phyloP scores from a whole-genome alignment of 2,329 filamentous ascomycete genomes.

The Cordyceps cicadae region DNA sequence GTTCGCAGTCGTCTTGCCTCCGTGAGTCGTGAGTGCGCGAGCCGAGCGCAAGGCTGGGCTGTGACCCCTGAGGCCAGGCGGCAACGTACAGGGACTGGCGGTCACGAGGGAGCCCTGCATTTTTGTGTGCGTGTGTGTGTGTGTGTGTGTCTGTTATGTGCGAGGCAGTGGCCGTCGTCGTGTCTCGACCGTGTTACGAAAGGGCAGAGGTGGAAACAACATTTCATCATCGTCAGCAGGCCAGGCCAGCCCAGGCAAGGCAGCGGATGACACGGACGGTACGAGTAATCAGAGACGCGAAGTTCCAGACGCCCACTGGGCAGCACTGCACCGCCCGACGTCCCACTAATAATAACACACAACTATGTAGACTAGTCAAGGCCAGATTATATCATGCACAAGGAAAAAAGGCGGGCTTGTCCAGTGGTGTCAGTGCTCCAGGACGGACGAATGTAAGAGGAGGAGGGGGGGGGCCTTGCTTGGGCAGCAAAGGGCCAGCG shows the following conservation, averaged over 20 bases:
- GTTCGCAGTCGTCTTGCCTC: neutral
- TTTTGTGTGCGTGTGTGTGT: too few species aligned
- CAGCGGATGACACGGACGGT: too few species aligned
- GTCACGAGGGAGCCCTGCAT: neutral
- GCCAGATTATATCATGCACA: neutral
- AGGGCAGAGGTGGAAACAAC: neutral
- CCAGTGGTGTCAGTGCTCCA: neutral
- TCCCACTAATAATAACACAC: neutral
- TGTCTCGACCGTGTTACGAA: neutral
- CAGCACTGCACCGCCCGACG: neutral
- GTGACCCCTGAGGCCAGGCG: neutral
- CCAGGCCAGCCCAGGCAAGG: neutral
- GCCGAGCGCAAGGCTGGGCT: neutral
- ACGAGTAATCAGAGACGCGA: conserved; percentile 3
- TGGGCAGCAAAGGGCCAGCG: neutral
- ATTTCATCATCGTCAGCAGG: conserved; percentile 3
- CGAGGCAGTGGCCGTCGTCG: neutral
- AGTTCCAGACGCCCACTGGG: conserved; percentile 4
- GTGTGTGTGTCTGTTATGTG: too few species aligned
- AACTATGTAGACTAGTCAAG: too few species aligned
- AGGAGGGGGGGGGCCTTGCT: neutral
- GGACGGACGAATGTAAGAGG: neutral
- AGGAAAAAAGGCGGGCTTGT: neutral
- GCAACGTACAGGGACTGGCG: neutral
- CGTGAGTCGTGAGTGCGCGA: too few species aligned